Evolutionary conservation across 2,329 filamentous ascomycete genomes (phyloP).

Genomic region (Ophiocordyceps sinensis): DNA sequence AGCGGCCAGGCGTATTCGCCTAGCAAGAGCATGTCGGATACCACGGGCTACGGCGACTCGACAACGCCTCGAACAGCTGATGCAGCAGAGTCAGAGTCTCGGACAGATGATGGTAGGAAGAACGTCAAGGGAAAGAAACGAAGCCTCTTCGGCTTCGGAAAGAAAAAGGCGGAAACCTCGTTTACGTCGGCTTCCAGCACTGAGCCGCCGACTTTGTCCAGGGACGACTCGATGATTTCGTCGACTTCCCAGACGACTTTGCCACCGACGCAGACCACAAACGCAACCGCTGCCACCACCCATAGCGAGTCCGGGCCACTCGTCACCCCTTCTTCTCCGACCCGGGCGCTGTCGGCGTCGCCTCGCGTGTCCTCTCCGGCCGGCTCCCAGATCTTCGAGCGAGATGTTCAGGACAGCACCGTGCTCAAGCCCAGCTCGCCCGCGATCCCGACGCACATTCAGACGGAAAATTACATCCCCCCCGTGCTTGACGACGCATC

Average conservation of each 20-base stretch:
- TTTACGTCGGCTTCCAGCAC: constrained; percentile 20
- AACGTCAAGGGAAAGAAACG: constrained; percentile 33
- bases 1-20: constrained; percentile 4
- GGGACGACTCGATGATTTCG: constrained; percentile 22
- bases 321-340: constrained; percentile 47
- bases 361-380: constrained; percentile 68
- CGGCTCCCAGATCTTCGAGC: constrained; percentile 75
- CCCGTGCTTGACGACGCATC: constrained; percentile 83
- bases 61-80: constrained; percentile 17
- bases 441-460: constrained; percentile 84
- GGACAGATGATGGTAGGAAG: constrained; percentile 11
- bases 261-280: constrained; percentile 17
- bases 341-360: constrained; percentile 52
- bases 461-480: constrained; percentile 88
- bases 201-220: constrained; percentile 18
- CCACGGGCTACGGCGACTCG: constrained; percentile 14
- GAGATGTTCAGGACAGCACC: constrained; percentile 75
- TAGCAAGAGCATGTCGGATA: constrained; percentile 10
- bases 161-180: constrained; percentile 37
- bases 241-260: constrained; percentile 21
- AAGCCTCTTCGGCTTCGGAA: constrained; percentile 45
- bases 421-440: constrained; percentile 56
- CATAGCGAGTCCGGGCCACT: constrained; percentile 25
- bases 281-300: constrained; percentile 3
- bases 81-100: constrained; percentile 12